Base-by-base conservation (phyloP, 1,284 basidiomycete genomes). In the Trichosporon asahii region DNA sequence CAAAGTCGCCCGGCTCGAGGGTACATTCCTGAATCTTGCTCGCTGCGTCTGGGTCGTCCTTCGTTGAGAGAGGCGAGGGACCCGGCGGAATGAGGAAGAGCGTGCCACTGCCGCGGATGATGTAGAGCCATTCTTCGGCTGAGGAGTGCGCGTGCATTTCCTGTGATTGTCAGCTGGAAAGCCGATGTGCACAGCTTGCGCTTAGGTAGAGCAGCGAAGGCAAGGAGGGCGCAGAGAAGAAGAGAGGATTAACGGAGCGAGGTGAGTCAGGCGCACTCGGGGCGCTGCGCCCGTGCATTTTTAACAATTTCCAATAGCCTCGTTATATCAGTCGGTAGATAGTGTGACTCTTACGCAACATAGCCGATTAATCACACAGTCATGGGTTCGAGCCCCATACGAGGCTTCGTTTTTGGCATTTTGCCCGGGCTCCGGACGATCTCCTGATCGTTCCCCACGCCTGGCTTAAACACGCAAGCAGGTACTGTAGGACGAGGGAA, bases 101-200 rank as follows among this genome's bases (percentile, higher is more conserved):
- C 2, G n/a, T 55, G 27, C 66, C 75, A 11, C 65, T 33, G 37
- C 76, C 76, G 4, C 57, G 44, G 29, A 75, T 67, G 6, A 78
- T 69, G 72, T 78, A 78, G n/a, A 77, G 29, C 76, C 76, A 77
- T 66, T 77, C 76, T 0, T 71, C 63, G n/a, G 72, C 69, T 64
- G 61, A 21, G n/a, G 72, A 53, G 70, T 77, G 76, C 65, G 76
- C 73, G 65, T 77, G 76, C 44, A 76, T 72, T 15, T 70, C 67
- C 73, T 76, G 53, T 2, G 14, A 4, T 3, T 33, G 64, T 65
- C 37, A 40, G 64, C 12, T 23, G 37, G n/a, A n/a, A n/a, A n/a
- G n/a, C n/a, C n/a, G n/a, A n/a, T n/a, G n/a, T n/a, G n/a, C n/a
- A n/a, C n/a, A n/a, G n/a, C n/a, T n/a, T n/a, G n/a, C n/a, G n/a